Base-by-base conservation (phyloP, 2,329 filamentous ascomycete genomes). In the Epichloe scottii region DNA sequence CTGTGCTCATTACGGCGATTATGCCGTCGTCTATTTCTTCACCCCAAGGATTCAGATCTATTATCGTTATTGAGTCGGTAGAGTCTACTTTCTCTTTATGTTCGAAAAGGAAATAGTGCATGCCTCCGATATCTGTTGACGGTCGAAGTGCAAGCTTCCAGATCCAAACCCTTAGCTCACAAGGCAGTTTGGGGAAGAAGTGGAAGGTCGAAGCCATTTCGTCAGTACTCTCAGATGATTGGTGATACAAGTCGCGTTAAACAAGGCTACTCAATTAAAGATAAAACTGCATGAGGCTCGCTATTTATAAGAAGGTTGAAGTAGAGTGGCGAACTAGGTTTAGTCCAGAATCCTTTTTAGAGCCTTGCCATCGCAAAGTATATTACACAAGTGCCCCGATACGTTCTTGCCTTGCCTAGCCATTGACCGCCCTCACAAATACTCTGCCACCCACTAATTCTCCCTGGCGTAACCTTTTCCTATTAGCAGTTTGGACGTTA, bases 61-160 rank as follows among this genome's bases (percentile, higher is more conserved):
- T 1, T 4, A 4, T 4, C 26, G 3, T 1, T 1, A 30, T 30
- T 30, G 8, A 30, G 26, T 30, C 26, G 8, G 26, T 30, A 30
- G 26, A 10, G 8, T 10, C 26, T 30, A 10, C 3, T 38, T 38
- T 38, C 35, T 38, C 35, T 41, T 41, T 4, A 41, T 4, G 5
- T 7, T 21, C n/a, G 7, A 41, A 1, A 11, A 11, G 10, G 45
- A 47, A 35, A 37, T 38, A 15, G n/a, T 47, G 17, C 30, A 47
- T 5, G 19, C 19, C 30, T 5, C 30, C 45, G 3, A 8, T 14
- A 15, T 37, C 7, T 11, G 10, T 11, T 12, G 8, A 37, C 1
- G 30, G 45, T 35, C 35, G 45, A 21, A 37, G 15, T 33, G 33
- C 45, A 38, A 47, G 33, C 37, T 48, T 35, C 46, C 46, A 48